These are phyloP conservation scores for Bacterosira constricta DNA, from an alignment of 108 stramenopile species.

Conservation along the genomic window DNA sequence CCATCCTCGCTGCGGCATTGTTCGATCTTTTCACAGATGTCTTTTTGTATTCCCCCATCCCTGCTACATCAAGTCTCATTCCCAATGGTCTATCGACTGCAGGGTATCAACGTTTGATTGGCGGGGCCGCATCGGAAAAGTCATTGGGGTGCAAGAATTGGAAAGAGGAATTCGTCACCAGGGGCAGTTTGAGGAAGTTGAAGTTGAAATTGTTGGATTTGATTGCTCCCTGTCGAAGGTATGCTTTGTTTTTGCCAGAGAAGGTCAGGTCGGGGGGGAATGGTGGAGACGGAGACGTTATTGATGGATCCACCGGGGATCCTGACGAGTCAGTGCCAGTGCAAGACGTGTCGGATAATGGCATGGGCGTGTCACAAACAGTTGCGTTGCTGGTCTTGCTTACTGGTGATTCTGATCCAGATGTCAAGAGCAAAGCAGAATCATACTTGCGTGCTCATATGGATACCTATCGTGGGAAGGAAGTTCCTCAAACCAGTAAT, in stretches of 20 bases:
- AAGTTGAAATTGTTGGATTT: slow-evolving; percentile 69
- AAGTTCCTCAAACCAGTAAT: neutral
- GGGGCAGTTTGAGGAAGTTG: slow-evolving; percentile 28
- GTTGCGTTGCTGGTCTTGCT: slow-evolving; percentile 65
- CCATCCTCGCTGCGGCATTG: slow-evolving; percentile 42
- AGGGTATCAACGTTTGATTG: slow-evolving; percentile 56
- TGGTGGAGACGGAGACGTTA: neutral
- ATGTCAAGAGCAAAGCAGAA: slow-evolving; percentile 62
- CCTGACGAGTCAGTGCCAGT: neutral
- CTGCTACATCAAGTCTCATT: slow-evolving; percentile 44
- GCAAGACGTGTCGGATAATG: neutral
- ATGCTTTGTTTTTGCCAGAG: slow-evolving; percentile 58
- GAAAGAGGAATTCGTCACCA: slow-evolving; percentile 33
- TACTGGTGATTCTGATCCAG: slow-evolving; percentile 58
- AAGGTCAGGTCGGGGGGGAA: neutral
- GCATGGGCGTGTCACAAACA: slow-evolving; percentile 56
- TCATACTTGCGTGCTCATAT: slow-evolving; percentile 66
- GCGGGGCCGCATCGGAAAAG: slow-evolving; percentile 37
- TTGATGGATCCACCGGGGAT: neutral
- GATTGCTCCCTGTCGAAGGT: slow-evolving; percentile 67
- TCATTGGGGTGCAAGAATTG: slow-evolving; percentile 59
- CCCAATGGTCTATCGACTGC: slow-evolving; percentile 66
- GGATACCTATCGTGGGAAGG: slow-evolving; percentile 55
- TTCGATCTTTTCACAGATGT: slow-evolving; percentile 72
- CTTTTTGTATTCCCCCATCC: slow-evolving; percentile 56